A percentile compares a stretch with the other conserved stretches of the same genome.
Conservation (phyloP, 352 stramenopile species). For the Phytophthora boehmeriae region DNA sequence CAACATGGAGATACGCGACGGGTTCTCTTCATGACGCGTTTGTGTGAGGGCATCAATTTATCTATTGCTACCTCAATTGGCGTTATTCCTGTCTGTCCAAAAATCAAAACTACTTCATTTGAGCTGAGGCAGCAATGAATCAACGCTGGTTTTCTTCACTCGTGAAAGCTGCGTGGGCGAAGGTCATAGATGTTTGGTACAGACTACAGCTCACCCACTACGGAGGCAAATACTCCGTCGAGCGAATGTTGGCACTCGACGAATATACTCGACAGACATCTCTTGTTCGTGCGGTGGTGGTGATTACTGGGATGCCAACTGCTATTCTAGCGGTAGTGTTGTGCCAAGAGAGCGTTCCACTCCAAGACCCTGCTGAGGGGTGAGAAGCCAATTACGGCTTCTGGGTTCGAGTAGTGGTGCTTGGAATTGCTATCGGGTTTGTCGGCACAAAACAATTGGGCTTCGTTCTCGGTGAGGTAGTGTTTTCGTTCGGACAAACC, state of each 20-base stretch:
- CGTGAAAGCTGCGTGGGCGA: not conserved
- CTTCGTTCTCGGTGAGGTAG: not conserved
- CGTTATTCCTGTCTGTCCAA: too few relatives aligned
- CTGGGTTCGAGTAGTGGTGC: slow-evolving; percentile 8
- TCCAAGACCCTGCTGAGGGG: slow-evolving; percentile 5
- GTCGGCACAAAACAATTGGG: not conserved
- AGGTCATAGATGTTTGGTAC: slow-evolving; percentile 4
- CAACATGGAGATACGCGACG: too few relatives aligned
- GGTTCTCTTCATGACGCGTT: too few relatives aligned
- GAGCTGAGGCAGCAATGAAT: not conserved
- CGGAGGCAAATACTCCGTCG: slow-evolving; percentile 18
- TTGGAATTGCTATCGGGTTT: slow-evolving; percentile 9
- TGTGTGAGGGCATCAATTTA: too few relatives aligned
- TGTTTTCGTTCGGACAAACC: not conserved
- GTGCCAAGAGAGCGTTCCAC: slow-evolving; percentile 8
- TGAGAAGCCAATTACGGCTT: slow-evolving; percentile 13
- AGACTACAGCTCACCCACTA: slow-evolving; percentile 12
- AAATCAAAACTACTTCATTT: too few relatives aligned
- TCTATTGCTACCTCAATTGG: too few relatives aligned
- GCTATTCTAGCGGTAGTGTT: not conserved
- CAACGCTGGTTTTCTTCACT: not conserved
- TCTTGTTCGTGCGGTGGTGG: not conserved
- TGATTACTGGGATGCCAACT: slow-evolving; percentile 2
- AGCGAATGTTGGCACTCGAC: slow-evolving; percentile 15
- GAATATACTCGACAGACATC: slow-evolving; percentile 15